phyloP scores from a whole-genome alignment of 805 yeast genomes.

The Metschnikowia koreensis region DNA sequence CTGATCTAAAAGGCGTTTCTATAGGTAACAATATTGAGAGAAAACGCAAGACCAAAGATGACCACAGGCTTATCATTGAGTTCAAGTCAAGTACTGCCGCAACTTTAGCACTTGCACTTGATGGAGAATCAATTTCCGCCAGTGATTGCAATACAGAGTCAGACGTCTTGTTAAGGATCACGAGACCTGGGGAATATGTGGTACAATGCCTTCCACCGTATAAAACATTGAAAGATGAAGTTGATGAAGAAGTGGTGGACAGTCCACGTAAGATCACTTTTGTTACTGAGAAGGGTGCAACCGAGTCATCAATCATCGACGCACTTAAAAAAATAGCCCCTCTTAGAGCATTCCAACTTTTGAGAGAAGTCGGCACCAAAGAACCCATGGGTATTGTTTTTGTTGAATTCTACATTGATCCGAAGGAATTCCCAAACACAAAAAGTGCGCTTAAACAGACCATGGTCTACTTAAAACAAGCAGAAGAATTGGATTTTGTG shows the following conservation, averaged over 20 bases:
- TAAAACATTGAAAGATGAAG: constrained; percentile 18
- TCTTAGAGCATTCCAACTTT: constrained; percentile 40
- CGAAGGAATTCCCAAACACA: constrained; percentile 13
- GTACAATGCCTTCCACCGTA: constrained; percentile 26
- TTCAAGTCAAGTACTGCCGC: constrained; percentile 53
- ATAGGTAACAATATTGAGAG: constrained; percentile 29
- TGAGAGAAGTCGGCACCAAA: constrained; percentile 48
- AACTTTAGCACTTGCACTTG: constrained; percentile 50
- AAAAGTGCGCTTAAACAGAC: constrained; percentile 17
- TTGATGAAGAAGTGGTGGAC: constrained; percentile 36
- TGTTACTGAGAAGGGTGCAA: constrained; percentile 43
- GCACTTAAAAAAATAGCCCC: constrained; percentile 41
- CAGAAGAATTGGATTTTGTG: constrained; percentile 18
- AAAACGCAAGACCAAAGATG: constrained; percentile 37
- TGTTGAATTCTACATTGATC: constrained; percentile 39
- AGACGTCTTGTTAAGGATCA: constrained; percentile 12
- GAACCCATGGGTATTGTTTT: constrained; percentile 60
- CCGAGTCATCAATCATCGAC: constrained; percentile 44
- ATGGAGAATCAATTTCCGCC: constrained; percentile 30
- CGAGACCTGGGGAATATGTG: constrained; percentile 38
- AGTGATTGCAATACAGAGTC: constrained; percentile 18
- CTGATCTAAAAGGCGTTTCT: constrained; percentile 42
- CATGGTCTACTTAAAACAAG: constrained; percentile 10
- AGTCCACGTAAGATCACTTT: constrained; percentile 48
- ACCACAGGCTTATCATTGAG: constrained; percentile 45